Evolutionary conservation across 2,329 filamentous ascomycete species (phyloP).

Genomic region (Alternaria postmessia): DNA sequence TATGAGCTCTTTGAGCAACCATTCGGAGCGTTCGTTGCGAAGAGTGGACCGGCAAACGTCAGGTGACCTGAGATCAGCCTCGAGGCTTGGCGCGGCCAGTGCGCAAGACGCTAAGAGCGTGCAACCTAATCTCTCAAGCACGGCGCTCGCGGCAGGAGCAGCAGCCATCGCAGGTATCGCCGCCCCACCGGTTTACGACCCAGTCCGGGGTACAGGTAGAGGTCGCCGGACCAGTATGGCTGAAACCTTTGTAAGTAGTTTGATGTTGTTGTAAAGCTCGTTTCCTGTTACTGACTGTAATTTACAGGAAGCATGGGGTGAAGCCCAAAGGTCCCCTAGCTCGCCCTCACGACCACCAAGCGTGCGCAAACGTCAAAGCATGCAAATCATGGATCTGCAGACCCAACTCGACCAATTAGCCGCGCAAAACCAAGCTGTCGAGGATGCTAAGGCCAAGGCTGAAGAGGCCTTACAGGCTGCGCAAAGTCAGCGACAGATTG

Average conservation of each 20-base stretch:
- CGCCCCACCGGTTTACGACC: conserved; percentile 69
- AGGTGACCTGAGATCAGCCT: conserved; percentile 77
- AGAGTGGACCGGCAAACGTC: conserved; percentile 72
- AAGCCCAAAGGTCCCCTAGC: conserved; percentile 86
- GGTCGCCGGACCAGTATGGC: conserved; percentile 82
- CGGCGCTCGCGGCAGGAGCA: conserved; percentile 46
- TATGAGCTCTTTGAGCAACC: conserved; percentile 67
- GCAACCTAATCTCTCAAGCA: conserved; percentile 42
- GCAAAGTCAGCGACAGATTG: conserved; percentile 62
- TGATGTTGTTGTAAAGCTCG: conserved; percentile 11
- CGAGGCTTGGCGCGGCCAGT: conserved; percentile 64
- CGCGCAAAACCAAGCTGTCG: conserved; percentile 82
- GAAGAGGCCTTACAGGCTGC: conserved; percentile 69
- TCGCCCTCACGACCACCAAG: conserved; percentile 94
- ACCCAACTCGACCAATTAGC: conserved; percentile 81
- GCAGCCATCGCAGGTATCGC: conserved; percentile 55
- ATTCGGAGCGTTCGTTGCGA: conserved; percentile 74
- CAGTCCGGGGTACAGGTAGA: conserved; percentile 87
- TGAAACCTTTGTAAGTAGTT: conserved; percentile 86
- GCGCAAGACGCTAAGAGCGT: conserved; percentile 46
- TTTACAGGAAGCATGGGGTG: conserved; percentile 87
- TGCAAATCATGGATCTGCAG: conserved; percentile 93
- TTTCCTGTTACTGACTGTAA: conserved; percentile 34
- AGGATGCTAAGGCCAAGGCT: conserved; percentile 73
- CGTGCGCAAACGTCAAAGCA: conserved; percentile 95